Base-by-base conservation (phyloP, 164 flowering plant genomes). In the Magnolia kwangsiensis region DNA sequence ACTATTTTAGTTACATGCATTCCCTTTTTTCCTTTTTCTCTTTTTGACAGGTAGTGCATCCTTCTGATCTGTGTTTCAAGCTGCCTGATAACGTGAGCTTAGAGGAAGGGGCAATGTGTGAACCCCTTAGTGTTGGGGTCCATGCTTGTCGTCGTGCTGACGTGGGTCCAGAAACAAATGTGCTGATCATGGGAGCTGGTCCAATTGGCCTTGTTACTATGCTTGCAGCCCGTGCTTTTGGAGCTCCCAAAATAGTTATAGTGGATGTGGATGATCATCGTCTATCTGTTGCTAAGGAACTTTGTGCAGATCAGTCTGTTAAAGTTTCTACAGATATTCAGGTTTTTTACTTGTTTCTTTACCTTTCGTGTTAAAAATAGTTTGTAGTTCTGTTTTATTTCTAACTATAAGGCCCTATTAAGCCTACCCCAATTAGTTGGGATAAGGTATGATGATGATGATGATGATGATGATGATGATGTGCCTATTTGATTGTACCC, bases 61-160 rank as follows among this genome's bases (percentile, higher is more conserved):
- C 97, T 69, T 92, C 93, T 19, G 89, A 90, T 79, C 78, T 96
- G 71, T 94, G 99, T 73, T 96, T 96, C 74, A 92, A 96, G 76
- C 86, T 94, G 66, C 97, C 98, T 3, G 96, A 92, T 7, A 92
- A 90, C 79, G 91, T 96, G 83, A 96, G 97, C 85, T 88, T 96
- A 84, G 98, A 94, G 80, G 99, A 94, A 86, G 99, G 99, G 63
- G 99, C 99, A 16, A 92, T 96, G 98, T 94, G 97, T 79, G 99
- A 96, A 83, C 99, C 99, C 51, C 82, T 96, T 19, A 96, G 99
- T 75, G 99, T 96, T 55, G 98, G 97, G 51, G 88, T 96, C 37
- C 98, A 96, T 84, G 97, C 96, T 78, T 96, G 98, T 77, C 92
- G 92, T 2, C 90, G 98, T 69, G 97, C 96, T 63, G 77, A 86